Conservation (phyloP, 2,329 filamentous ascomycete genomes). For the Ceratocystis ficicola region DNA sequence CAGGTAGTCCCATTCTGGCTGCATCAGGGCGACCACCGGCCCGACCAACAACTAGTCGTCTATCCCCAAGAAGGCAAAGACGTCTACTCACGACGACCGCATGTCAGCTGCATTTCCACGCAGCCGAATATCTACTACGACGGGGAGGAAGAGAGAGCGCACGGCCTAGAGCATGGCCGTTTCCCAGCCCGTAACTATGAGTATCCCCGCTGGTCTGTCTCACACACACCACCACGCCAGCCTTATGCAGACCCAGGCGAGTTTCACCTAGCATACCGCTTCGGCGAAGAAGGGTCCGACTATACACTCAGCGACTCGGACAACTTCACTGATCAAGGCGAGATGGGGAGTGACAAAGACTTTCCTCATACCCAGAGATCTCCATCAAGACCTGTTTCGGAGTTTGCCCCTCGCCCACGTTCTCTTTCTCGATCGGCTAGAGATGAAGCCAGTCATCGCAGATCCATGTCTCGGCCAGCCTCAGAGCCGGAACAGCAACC, state of each 20-base stretch:
- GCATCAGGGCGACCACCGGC: background rate
- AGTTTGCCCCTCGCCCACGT: constrained; percentile 28
- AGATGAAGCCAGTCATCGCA: background rate
- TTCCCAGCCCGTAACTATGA: background rate
- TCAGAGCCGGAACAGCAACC: constrained; percentile 43
- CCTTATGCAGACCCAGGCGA: background rate
- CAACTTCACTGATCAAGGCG: background rate
- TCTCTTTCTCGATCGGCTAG: background rate
- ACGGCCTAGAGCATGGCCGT: background rate
- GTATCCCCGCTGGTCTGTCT: background rate
- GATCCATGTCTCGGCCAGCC: constrained; percentile 1
- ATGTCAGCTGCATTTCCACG: background rate
- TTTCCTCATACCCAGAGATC: background rate
- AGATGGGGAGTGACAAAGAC: background rate
- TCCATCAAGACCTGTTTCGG: background rate
- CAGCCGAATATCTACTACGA: background rate
- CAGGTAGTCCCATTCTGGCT: background rate
- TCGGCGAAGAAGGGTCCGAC: constrained; percentile 8
- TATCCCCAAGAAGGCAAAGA: constrained; percentile 1
- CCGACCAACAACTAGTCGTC: background rate
- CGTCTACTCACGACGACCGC: background rate
- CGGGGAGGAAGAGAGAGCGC: background rate
- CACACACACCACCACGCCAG: background rate
- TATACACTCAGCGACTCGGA: background rate
- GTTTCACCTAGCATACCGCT: background rate